A percentile compares a stretch with the other conserved stretches of the same genome.
These are phyloP conservation scores for Pyrenochaeta sp. DNA, from an alignment of 2,329 filamentous ascomycete genomes.

Conservation along the genomic window DNA sequence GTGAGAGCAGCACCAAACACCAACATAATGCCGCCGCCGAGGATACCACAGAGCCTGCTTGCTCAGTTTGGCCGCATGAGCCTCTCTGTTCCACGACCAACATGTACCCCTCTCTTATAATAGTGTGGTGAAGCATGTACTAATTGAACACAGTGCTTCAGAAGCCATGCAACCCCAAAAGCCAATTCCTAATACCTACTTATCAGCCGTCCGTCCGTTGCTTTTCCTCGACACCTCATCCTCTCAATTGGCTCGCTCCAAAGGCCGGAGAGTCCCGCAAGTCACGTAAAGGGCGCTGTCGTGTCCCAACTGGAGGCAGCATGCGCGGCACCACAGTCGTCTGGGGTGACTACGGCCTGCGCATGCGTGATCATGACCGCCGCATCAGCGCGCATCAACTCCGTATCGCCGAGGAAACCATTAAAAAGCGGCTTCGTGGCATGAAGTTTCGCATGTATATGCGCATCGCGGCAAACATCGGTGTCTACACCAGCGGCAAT, in stretches of 20 bases:
- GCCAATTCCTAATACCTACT: constrained; percentile 42
- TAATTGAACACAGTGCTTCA: constrained; percentile 27
- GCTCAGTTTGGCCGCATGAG: constrained; percentile 44
- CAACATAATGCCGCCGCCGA: constrained; percentile 51
- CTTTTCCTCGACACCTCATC: constrained; percentile 75
- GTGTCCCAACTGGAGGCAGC: constrained; percentile 89
- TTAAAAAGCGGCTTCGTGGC: constrained; percentile 85
- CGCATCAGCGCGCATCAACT: constrained; percentile 87
- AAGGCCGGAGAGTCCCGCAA: constrained; percentile 83
- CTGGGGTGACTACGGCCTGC: constrained; percentile 94
- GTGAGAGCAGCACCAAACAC: constrained; percentile 4
- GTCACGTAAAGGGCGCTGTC: constrained; percentile 85
- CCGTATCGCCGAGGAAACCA: constrained; percentile 91
- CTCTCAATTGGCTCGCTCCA: constrained; percentile 81
- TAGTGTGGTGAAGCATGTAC: not conserved
- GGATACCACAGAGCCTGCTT: constrained; percentile 45
- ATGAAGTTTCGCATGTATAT: constrained; percentile 94
- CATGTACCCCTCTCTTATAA: constrained; percentile 25
- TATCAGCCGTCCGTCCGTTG: constrained; percentile 54
- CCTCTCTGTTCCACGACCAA: constrained; percentile 31
- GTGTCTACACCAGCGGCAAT: constrained; percentile 94
- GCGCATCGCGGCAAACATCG: constrained; percentile 88
- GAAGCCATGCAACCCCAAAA: constrained; percentile 40
- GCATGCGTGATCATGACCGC: constrained; percentile 92
- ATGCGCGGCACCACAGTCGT: constrained; percentile 92